These are phyloP conservation scores for Triticum urartu DNA, from an alignment of 176 grass and related monocot genomes.

Conservation along the genomic window DNA sequence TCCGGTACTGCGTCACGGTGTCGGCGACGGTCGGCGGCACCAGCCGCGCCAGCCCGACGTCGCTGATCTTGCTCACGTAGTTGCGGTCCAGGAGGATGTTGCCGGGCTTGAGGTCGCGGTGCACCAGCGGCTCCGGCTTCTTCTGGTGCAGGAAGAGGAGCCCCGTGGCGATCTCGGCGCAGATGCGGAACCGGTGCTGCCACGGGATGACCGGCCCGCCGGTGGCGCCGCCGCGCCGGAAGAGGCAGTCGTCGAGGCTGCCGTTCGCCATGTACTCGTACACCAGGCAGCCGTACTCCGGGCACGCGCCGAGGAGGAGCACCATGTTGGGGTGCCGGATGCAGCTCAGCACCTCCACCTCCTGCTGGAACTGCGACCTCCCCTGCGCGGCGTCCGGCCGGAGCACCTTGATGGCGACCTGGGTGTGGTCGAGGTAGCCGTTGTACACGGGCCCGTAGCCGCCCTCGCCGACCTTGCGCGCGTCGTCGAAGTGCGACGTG, in stretches of 20 bases:
- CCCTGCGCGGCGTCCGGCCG: constrained; percentile 90
- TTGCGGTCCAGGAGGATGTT: constrained; percentile 94
- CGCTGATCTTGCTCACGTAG: constrained; percentile 90
- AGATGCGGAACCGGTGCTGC: constrained; percentile 88
- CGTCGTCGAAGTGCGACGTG: constrained; percentile 55
- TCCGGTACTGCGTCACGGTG: constrained; percentile 68
- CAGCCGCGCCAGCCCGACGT: constrained; percentile 85
- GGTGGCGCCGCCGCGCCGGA: constrained; percentile 39
- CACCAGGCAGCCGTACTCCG: constrained; percentile 86
- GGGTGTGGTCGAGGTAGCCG: constrained; percentile 80
- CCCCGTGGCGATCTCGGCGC: constrained; percentile 78
- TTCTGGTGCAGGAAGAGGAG: constrained; percentile 89
- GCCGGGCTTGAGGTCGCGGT: constrained; percentile 85
- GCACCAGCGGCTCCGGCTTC: constrained; percentile 88
- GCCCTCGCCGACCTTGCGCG: constrained; percentile 82
- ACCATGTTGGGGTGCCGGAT: constrained; percentile 97
- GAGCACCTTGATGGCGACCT: constrained; percentile 89
- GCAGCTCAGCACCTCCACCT: constrained; percentile 93
- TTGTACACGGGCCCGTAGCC: constrained; percentile 90
- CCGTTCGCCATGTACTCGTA: constrained; percentile 95
- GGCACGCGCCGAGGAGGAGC: constrained; percentile 86
- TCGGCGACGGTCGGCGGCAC: constrained; percentile 69
- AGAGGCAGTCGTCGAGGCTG: constrained; percentile 90
- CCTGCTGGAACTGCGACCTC: constrained; percentile 85
- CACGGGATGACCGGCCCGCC: constrained; percentile 63